Evolutionary conservation across 495 filamentous ascomycete species (phyloP).

Genomic region (Xylaria castorea): DNA sequence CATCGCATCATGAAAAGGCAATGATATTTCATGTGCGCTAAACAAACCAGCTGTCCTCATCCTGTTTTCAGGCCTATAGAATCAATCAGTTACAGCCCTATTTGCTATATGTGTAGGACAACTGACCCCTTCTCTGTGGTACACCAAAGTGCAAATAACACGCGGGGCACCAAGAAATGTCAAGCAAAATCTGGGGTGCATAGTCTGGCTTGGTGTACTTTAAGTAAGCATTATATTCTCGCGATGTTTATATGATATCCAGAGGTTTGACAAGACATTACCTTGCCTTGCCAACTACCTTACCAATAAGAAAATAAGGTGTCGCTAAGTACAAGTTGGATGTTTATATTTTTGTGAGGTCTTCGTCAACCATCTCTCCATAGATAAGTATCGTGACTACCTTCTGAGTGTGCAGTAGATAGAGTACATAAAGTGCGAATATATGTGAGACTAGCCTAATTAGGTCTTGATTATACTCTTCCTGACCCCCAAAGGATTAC

Average conservation of each 20-base stretch:
- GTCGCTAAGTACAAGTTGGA: background rate
- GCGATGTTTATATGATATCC: background rate
- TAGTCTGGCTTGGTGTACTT: background rate
- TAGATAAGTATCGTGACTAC: background rate
- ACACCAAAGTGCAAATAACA: background rate
- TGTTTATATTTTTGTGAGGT: background rate
- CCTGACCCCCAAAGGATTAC: background rate
- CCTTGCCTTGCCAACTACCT: background rate
- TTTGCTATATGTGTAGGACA: background rate
- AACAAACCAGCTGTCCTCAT: background rate
- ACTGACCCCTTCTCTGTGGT: background rate
- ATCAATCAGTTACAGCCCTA: background rate
- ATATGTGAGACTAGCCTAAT: conserved; percentile 18
- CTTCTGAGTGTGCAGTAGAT: background rate
- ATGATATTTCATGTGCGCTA: background rate
- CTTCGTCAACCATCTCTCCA: background rate
- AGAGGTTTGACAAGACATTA: background rate
- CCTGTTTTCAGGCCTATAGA: background rate
- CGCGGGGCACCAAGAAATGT: background rate
- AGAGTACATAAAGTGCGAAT: background rate
- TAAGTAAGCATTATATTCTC: background rate
- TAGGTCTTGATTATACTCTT: background rate
- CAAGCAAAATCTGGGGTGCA: conserved; percentile 12
- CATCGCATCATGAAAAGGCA: background rate
- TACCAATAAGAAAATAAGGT: background rate